These are phyloP conservation scores for Globisporangium middletonii DNA, from an alignment of 352 stramenopile genomes.

Conservation along the genomic window DNA sequence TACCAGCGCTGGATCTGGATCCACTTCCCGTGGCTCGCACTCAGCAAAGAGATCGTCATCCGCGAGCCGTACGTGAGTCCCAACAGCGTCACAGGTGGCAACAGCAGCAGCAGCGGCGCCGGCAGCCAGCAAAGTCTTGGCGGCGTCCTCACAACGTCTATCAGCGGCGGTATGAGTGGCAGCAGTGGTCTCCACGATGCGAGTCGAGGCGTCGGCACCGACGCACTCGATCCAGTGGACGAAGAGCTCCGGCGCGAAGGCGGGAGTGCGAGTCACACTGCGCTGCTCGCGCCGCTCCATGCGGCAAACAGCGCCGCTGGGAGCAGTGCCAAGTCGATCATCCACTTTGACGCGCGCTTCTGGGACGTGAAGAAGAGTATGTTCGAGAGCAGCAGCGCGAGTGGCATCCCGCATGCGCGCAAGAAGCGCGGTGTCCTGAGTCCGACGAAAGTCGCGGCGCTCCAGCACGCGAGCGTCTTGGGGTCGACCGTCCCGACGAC, in stretches of 20 bases:
- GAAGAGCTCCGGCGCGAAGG: constrained; percentile 11
- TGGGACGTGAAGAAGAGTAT: constrained; percentile 70
- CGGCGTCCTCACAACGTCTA: no score
- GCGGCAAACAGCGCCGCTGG: not conserved
- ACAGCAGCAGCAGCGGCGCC: not conserved
- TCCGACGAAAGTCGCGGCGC: constrained; percentile 29
- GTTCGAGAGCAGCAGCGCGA: constrained; percentile 21
- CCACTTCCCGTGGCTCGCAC: constrained; percentile 89
- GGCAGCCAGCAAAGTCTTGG: not conserved
- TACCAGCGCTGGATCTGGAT: constrained; percentile 93
- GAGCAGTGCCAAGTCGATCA: constrained; percentile 10
- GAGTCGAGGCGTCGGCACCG: not conserved
- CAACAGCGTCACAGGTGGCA: constrained; percentile 15
- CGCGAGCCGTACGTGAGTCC: constrained; percentile 36
- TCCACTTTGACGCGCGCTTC: constrained; percentile 54
- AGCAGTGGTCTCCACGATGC: not conserved
- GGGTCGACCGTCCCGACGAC: constrained; percentile 18
- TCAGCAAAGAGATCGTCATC: constrained; percentile 62
- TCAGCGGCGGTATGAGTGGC: not conserved
- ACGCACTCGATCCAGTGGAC: not conserved
- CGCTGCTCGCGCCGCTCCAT: constrained; percentile 1
- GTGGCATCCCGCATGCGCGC: constrained; percentile 17
- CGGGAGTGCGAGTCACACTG: constrained; percentile 5
- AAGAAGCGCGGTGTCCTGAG: constrained; percentile 41
- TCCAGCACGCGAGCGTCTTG: constrained; percentile 42